phyloP scores from a whole-genome alignment of 1,284 basidiomycete genomes.

The Trichosporon coremiiforme region DNA sequence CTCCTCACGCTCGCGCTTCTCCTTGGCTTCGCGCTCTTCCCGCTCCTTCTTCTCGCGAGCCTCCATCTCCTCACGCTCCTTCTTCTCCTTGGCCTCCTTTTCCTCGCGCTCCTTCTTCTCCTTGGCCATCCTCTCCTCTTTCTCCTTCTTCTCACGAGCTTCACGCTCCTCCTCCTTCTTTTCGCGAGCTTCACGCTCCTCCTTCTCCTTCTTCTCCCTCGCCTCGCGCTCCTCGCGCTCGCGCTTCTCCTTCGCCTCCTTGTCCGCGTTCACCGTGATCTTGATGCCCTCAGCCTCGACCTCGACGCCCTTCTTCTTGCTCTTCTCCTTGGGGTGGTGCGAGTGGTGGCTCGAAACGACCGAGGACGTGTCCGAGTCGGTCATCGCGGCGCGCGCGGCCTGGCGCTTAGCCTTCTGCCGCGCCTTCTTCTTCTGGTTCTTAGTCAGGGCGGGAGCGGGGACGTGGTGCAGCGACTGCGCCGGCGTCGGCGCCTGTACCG shows the following conservation, averaged over 20 bases:
- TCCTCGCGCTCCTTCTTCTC: too few species aligned
- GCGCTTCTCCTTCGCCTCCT: slow-evolving; percentile 1
- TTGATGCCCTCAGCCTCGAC: slow-evolving; percentile 5
- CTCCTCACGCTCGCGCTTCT: too few species aligned
- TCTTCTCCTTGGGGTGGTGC: background rate
- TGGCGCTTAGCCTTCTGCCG: slow-evolving; percentile 1
- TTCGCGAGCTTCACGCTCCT: too few species aligned
- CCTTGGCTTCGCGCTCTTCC: too few species aligned
- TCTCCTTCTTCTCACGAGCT: too few species aligned
- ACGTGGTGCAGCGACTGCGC: slow-evolving; percentile 3
- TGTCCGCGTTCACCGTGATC: slow-evolving; percentile 16
- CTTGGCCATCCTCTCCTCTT: too few species aligned
- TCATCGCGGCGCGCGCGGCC: background rate
- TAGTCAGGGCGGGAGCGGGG: background rate
- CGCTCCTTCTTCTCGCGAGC: too few species aligned
- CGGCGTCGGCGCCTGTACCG: slow-evolving; percentile 9
- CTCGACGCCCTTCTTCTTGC: slow-evolving; percentile 11
- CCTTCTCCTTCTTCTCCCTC: too few species aligned
- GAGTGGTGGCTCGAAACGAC: background rate
- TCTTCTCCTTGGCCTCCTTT: too few species aligned
- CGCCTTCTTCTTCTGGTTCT: slow-evolving; percentile 17
- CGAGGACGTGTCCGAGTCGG: slow-evolving; percentile 7
- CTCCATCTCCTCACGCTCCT: too few species aligned
- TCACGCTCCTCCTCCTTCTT: slow-evolving; percentile 9
- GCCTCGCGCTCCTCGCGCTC: too few species aligned